Conservation (phyloP, 1,284 basidiomycete genomes). For the Melampsora allii-populina region DNA sequence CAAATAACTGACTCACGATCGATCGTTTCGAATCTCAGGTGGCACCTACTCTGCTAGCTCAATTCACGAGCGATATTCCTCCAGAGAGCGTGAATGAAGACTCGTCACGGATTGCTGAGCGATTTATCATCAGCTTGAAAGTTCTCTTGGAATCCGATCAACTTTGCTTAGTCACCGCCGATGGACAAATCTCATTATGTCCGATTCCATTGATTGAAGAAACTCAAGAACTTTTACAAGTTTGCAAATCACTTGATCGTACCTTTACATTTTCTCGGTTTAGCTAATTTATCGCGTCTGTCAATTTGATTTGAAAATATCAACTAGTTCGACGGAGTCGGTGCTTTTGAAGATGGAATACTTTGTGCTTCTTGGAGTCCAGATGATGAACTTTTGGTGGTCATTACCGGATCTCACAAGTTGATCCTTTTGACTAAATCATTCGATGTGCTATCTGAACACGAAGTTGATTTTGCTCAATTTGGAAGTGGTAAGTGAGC, state of each 20-base stretch:
- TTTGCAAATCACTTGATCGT: neutral
- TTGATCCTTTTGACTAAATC: conserved; percentile 52
- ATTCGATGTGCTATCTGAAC: conserved; percentile 51
- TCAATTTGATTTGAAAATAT: too few species aligned
- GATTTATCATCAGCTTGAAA: conserved; percentile 25
- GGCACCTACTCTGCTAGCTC: neutral
- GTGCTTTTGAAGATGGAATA: conserved; percentile 52
- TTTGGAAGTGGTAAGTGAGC: conserved; percentile 50
- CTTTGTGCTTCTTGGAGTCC: conserved; percentile 52
- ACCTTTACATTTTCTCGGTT: neutral
- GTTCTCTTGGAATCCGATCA: conserved; percentile 30
- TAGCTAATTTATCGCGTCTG: neutral
- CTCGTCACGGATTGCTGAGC: neutral
- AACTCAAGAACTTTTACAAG: neutral
- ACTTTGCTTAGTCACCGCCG: conserved; percentile 31
- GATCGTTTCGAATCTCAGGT: neutral
- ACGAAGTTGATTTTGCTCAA: conserved; percentile 48
- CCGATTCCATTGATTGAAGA: neutral
- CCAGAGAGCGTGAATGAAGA: neutral
- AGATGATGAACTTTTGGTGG: conserved; percentile 52
- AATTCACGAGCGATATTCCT: neutral
- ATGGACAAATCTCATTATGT: conserved; percentile 29
- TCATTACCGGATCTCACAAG: conserved; percentile 48
- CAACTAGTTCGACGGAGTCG: conserved; percentile 44
- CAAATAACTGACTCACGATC: neutral